A percentile compares a stretch with the other conserved stretches of the same genome.
Conservation (phyloP, 2,329 filamentous ascomycete genomes). For the Ascomycota sp. region DNA sequence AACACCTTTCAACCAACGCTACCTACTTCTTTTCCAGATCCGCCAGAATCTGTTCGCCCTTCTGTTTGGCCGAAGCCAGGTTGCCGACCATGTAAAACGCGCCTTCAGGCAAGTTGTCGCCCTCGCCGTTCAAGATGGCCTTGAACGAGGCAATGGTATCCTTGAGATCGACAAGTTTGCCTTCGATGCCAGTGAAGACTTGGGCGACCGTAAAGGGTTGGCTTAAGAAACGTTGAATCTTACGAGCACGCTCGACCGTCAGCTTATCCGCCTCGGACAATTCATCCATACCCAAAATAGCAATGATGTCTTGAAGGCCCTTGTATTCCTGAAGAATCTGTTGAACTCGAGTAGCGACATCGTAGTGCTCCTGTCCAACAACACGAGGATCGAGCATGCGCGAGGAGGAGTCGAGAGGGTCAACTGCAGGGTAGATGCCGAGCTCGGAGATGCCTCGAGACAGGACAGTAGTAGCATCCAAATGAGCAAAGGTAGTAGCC, state of each 20-base stretch:
- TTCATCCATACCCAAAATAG: conserved; percentile 99
- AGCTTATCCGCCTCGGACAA: conserved; percentile 98
- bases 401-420: conserved; percentile 97
- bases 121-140: conserved; percentile 84
- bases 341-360: conserved; percentile 82
- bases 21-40: conserved; percentile 51
- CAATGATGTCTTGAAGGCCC: conserved; percentile 99
- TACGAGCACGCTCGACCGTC: conserved; percentile 98
- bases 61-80: conserved; percentile 73
- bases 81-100: conserved; percentile 97
- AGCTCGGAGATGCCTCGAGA: conserved; percentile 99
- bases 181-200: conserved; percentile 84
- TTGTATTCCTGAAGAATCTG: conserved; percentile 99
- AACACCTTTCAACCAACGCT: conserved; percentile 3
- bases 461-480: conserved; percentile 99
- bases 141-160: conserved; percentile 96
- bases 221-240: conserved; percentile 98
- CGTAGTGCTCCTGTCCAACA: conserved; percentile 94
- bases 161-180: conserved; percentile 92
- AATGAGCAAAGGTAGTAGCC: conserved; percentile 97
- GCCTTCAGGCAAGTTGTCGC: conserved; percentile 86
- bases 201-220: conserved; percentile 86
- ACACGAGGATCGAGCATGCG: conserved; percentile 99
- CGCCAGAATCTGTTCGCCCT: conserved; percentile 99
- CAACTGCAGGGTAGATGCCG: conserved; percentile 99